Evolutionary conservation across 176 grass and related monocot species (phyloP).

Genomic region (Alloteropsis semialata): DNA sequence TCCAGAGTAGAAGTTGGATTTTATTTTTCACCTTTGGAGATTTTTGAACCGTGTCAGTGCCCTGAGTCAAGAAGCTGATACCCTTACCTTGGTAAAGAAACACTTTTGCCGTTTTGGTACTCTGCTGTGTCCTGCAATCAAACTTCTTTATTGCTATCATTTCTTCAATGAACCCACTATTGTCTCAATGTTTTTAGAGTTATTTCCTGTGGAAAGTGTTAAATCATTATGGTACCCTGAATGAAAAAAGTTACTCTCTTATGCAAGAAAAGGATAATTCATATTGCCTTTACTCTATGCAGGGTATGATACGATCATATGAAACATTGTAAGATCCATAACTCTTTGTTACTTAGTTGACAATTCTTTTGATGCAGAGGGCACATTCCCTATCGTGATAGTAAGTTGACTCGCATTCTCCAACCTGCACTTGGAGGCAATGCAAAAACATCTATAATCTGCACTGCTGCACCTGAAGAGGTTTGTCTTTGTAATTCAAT

Average conservation of each 20-base stretch:
- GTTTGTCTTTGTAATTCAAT: slow-evolving; percentile 33
- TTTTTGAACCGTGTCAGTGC: not conserved
- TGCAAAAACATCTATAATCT: slow-evolving; percentile 94
- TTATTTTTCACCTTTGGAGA: not conserved
- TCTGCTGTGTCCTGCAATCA: not conserved
- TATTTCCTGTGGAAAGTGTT: not conserved
- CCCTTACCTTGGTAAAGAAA: not conserved
- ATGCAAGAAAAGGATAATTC: not conserved
- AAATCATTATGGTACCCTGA: not conserved
- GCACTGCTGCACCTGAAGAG: slow-evolving; percentile 92
- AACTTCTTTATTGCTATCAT: not conserved
- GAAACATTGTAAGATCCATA: not conserved
- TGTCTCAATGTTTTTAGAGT: not conserved
- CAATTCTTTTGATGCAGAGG: slow-evolving; percentile 61
- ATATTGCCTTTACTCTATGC: not conserved
- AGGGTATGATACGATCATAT: not conserved
- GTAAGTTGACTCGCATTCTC: slow-evolving; percentile 93
- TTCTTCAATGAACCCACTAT: not conserved
- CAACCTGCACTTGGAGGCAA: slow-evolving; percentile 98
- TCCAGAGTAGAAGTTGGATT: not conserved
- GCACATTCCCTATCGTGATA: slow-evolving; percentile 98
- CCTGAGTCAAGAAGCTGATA: not conserved
- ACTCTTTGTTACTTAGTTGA: not conserved
- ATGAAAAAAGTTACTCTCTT: slow-evolving; percentile 2
- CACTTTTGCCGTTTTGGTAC: not conserved